phyloP scores from a whole-genome alignment of 768 basidiomycete genomes.

The Kwoniella pini region DNA sequence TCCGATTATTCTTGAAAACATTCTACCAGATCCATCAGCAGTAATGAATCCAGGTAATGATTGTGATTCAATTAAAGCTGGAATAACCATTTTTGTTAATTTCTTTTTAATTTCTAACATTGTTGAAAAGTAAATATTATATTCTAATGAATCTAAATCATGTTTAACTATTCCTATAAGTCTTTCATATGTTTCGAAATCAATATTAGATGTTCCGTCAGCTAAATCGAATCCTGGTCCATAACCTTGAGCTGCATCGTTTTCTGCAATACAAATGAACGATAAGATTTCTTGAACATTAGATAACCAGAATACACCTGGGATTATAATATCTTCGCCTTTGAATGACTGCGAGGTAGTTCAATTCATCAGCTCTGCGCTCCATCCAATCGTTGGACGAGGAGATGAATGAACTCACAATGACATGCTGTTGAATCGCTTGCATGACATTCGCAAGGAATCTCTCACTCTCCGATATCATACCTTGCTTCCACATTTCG shows the following conservation, averaged over 20 bases:
- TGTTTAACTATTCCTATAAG: constrained; percentile 98
- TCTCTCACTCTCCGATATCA: constrained; percentile 93
- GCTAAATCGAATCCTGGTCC: constrained; percentile 83
- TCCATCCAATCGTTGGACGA: neutral
- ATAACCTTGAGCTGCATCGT: constrained; percentile 96
- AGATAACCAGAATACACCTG: constrained; percentile 99
- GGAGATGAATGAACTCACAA: constrained; percentile 74
- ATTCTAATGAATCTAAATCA: constrained; percentile 95
- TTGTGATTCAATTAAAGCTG: constrained; percentile 97
- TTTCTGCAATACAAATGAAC: constrained; percentile 98
- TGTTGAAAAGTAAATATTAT: constrained; percentile 99
- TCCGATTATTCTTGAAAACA: constrained; percentile 90
- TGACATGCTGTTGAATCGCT: constrained; percentile 92
- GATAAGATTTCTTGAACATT: constrained; percentile 99
- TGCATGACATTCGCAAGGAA: constrained; percentile 99
- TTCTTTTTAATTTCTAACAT: constrained; percentile 98
- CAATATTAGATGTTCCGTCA: constrained; percentile 58
- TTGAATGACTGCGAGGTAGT: constrained; percentile 60
- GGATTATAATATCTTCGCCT: constrained; percentile 91
- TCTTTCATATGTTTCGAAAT: constrained; percentile 86
- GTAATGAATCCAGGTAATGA: constrained; percentile 97
- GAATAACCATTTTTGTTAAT: constrained; percentile 95
- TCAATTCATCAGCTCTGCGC: neutral
- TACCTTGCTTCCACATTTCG: constrained; percentile 99
- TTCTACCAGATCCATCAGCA: constrained; percentile 83